phyloP scores from a whole-genome alignment of 1,139 yeast genomes.

The Kluyveromyces sp. region DNA sequence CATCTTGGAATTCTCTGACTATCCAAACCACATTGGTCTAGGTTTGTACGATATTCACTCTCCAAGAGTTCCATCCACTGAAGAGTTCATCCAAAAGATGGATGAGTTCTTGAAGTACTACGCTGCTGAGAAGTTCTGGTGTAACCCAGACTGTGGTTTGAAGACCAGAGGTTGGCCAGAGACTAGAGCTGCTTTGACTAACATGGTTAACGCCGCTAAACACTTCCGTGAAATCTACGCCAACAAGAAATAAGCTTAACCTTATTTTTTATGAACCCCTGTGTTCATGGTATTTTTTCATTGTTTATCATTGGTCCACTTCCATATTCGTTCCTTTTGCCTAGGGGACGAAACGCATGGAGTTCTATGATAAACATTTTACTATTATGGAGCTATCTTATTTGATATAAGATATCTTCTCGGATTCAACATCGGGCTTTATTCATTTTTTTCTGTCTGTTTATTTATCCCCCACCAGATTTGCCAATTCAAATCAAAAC shows the following conservation, averaged over 20 bases:
- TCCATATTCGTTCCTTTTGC: too few relatives aligned
- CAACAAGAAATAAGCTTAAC: constrained; percentile 22
- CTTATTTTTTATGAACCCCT: too few relatives aligned
- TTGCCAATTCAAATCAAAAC: constrained; percentile 2
- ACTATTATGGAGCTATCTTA: constrained; percentile 4
- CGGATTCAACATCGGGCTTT: constrained; percentile 27
- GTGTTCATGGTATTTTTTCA: neutral
- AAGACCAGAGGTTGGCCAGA: constrained; percentile 97
- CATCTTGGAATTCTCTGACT: constrained; percentile 94
- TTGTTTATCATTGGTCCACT: neutral
- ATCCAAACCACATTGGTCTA: constrained; percentile 99
- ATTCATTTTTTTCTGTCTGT: constrained; percentile 11
- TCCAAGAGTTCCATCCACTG: constrained; percentile 97
- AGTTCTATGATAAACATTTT: too few relatives aligned
- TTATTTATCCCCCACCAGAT: constrained; percentile 11
- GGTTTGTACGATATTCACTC: constrained; percentile 99
- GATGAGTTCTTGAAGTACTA: constrained; percentile 91
- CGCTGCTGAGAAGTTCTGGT: constrained; percentile 98
- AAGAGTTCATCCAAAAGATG: constrained; percentile 90
- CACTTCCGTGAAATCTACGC: constrained; percentile 67
- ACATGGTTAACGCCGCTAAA: constrained; percentile 99
- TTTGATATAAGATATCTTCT: constrained; percentile 7
- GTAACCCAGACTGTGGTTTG: constrained; percentile 99
- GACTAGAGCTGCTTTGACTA: constrained; percentile 79
- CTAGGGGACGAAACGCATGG: too few relatives aligned